Percentiles rank a stretch among this genome's conserved stretches.
Evolutionary conservation across 2,329 filamentous ascomycete genomes (phyloP).

Genomic region (Calycina marina): DNA sequence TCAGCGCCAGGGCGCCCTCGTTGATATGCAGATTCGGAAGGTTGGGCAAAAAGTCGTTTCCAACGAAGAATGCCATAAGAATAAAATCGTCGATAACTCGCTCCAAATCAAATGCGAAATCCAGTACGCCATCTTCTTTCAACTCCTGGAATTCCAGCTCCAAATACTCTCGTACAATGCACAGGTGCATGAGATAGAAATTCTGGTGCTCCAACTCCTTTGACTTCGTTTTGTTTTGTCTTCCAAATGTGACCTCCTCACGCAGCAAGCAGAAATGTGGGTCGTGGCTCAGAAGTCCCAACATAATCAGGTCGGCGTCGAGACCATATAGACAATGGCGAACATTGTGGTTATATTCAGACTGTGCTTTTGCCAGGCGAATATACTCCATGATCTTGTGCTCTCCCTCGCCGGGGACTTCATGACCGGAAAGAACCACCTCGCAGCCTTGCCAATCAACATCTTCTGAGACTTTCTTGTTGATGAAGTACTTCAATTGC

Average conservation of each 20-base stretch:
- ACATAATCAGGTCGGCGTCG: conserved; percentile 96
- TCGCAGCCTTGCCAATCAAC: conserved; percentile 95
- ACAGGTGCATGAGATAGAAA: conserved; percentile 93
- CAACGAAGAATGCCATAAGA: conserved; percentile 97
- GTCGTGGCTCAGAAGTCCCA: conserved; percentile 91
- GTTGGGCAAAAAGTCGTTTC: conserved; percentile 97
- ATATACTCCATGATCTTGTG: conserved; percentile 99
- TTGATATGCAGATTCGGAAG: conserved; percentile 95
- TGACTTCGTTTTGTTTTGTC: conserved; percentile 72
- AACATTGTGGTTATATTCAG: conserved; percentile 80
- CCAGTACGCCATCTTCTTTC: conserved; percentile 54
- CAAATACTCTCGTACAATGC: conserved; percentile 92
- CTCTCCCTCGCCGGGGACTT: conserved; percentile 94
- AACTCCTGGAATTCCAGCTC: conserved; percentile 95
- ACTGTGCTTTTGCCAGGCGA: conserved; percentile 89
- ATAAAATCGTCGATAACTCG: conserved; percentile 98
- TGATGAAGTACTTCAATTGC: conserved; percentile 96
- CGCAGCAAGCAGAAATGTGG: conserved; percentile 94
- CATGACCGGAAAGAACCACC: conserved; percentile 90
- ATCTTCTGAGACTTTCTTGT: conserved; percentile 96
- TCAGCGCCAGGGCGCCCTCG: conserved; percentile 87
- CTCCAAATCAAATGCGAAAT: conserved; percentile 83
- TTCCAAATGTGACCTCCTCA: conserved; percentile 95
- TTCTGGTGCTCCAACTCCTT: conserved; percentile 98
- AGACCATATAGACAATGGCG: conserved; percentile 95